Percentiles rank a stretch among this genome's conserved stretches.
Evolutionary conservation across 2,329 filamentous ascomycete genomes (phyloP).

Genomic region (Chrysoporthe cubensis): DNA sequence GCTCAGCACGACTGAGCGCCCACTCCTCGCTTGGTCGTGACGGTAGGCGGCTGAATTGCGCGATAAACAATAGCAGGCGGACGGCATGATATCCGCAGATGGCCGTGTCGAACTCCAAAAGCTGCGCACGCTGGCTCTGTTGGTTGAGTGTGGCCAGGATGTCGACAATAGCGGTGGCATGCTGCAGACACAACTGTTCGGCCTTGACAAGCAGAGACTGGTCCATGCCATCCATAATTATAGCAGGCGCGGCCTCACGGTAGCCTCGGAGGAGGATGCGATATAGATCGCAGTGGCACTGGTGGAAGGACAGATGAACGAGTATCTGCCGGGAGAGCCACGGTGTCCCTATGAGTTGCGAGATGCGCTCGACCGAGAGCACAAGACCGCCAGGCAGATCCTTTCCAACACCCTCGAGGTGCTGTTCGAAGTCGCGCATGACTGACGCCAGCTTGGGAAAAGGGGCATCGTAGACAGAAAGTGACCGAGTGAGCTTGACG

Average conservation of each 20-base stretch:
- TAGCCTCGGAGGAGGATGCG: slow-evolving; percentile 47
- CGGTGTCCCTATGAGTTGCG: slow-evolving; percentile 21
- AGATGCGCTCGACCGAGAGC: slow-evolving; percentile 20
- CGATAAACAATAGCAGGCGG: slow-evolving; percentile 33
- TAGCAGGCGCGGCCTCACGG: slow-evolving; percentile 43
- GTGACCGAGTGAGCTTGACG: slow-evolving; percentile 30
- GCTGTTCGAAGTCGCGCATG: slow-evolving; percentile 26
- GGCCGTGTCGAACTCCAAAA: slow-evolving; percentile 33
- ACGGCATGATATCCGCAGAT: slow-evolving; percentile 33
- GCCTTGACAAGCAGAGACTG: slow-evolving; percentile 36
- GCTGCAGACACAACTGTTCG: slow-evolving; percentile 30
- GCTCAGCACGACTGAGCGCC: slow-evolving; percentile 35
- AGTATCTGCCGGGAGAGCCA: slow-evolving; percentile 36
- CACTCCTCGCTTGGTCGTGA: slow-evolving; percentile 31
- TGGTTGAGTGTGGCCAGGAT: slow-evolving; percentile 32
- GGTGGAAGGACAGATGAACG: slow-evolving; percentile 44
- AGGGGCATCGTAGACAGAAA: slow-evolving; percentile 21
- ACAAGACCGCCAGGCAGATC: slow-evolving; percentile 17
- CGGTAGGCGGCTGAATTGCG: slow-evolving; percentile 28
- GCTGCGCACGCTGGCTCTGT: slow-evolving; percentile 25
- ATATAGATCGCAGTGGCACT: slow-evolving; percentile 49
- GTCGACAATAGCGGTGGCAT: slow-evolving; percentile 28
- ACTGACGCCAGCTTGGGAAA: slow-evolving; percentile 22
- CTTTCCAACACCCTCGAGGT: slow-evolving; percentile 20
- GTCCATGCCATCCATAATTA: slow-evolving; percentile 36